A percentile compares a stretch with the other conserved stretches of the same genome.
These are phyloP conservation scores for Trichoderma pleuroti DNA, from an alignment of 2,329 filamentous ascomycete species.

Conservation along the genomic window DNA sequence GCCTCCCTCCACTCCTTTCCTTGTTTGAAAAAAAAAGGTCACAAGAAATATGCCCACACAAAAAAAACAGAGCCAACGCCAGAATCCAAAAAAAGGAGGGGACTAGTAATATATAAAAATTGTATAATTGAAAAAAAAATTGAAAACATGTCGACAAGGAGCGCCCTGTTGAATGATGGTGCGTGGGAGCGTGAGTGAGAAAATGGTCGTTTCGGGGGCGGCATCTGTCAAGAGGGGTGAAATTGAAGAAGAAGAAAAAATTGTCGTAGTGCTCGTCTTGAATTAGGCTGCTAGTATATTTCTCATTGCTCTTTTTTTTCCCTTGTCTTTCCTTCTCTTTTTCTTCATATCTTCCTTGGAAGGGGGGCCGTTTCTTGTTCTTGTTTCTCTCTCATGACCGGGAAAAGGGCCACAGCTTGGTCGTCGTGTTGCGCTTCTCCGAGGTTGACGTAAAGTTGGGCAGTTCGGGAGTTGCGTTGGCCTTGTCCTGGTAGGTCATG, in stretches of 20 bases:
- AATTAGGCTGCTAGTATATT: slow-evolving; percentile 6
- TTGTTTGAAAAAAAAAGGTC: background rate
- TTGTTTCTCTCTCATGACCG: background rate
- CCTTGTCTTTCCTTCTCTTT: background rate
- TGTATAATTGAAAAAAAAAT: background rate
- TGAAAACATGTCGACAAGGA: background rate
- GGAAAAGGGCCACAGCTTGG: slow-evolving; percentile 9
- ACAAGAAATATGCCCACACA: background rate
- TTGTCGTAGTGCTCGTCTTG: slow-evolving; percentile 10
- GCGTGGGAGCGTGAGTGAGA: background rate
- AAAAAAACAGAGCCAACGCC: slow-evolving; percentile 8
- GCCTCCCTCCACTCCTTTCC: background rate
- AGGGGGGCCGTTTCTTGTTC: background rate
- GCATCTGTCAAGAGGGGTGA: background rate
- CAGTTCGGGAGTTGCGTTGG: background rate
- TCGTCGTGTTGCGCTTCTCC: slow-evolving; percentile 16
- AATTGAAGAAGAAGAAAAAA: background rate
- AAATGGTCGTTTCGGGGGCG: background rate
- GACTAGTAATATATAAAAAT: background rate
- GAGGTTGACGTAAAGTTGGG: slow-evolving; percentile 9
- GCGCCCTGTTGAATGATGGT: slow-evolving; percentile 9
- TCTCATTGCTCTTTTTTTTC: background rate
- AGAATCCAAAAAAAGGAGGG: slow-evolving; percentile 11
- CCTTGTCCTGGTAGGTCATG: slow-evolving; percentile 21
- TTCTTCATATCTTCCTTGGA: background rate